Evolutionary conservation across 1,284 basidiomycete species (phyloP).

Genomic region (Hemileia vastatrix): DNA sequence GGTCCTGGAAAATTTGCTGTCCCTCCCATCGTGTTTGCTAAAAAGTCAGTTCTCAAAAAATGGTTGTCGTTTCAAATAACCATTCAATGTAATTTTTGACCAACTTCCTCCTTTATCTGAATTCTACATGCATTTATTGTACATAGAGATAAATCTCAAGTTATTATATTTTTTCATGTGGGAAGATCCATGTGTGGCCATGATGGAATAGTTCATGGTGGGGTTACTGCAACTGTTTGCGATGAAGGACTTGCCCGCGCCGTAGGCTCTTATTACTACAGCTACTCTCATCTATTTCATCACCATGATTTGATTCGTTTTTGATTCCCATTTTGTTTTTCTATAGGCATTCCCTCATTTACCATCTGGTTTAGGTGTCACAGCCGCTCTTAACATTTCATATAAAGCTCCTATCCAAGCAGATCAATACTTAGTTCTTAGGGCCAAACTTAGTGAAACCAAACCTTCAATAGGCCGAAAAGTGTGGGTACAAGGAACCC

Average conservation of each 20-base stretch:
- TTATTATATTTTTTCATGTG: slow-evolving; percentile 63
- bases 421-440: slow-evolving; percentile 52
- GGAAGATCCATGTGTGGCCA: slow-evolving; percentile 77
- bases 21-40: slow-evolving; percentile 63
- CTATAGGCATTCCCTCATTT: slow-evolving; percentile 9
- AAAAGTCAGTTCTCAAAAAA: slow-evolving; percentile 38
- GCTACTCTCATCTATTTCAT: slow-evolving; percentile 14
- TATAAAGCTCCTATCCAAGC: slow-evolving; percentile 72
- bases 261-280: slow-evolving; percentile 50
- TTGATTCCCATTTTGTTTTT: not conserved
- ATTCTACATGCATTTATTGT: too few species aligned
- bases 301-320: not conserved
- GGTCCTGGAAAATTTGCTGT: slow-evolving; percentile 61
- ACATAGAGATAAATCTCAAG: slow-evolving; percentile 60
- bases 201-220: slow-evolving; percentile 88
- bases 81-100: not conserved
- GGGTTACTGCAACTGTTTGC: slow-evolving; percentile 75
- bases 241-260: slow-evolving; percentile 77
- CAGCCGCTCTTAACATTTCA: slow-evolving; percentile 55
- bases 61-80: not conserved
- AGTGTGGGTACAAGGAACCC: slow-evolving; percentile 4
- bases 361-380: slow-evolving; percentile 16
- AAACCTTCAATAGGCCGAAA: slow-evolving; percentile 7
- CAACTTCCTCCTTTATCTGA: not conserved
- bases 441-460: not conserved